Evolutionary conservation across 2,329 filamentous ascomycete genomes (phyloP).

Genomic region (Biscogniauxia marginata): DNA sequence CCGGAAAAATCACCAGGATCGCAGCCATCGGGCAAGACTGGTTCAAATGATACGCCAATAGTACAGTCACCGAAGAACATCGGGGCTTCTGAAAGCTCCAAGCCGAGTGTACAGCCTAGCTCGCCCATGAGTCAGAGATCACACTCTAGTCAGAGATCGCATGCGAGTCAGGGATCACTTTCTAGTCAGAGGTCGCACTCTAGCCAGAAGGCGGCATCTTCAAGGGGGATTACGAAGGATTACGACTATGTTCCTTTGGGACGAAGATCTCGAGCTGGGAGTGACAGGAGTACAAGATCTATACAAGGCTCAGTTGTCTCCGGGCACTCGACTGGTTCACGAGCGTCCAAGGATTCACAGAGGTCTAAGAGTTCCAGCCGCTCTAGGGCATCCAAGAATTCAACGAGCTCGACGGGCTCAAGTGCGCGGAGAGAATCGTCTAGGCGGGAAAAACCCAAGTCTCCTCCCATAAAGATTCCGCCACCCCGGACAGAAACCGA

Average conservation of each 20-base stretch:
- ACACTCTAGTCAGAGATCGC: not conserved
- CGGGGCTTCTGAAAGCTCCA: not conserved
- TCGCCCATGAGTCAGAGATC: conserved; percentile 1
- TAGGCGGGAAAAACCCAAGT: not conserved
- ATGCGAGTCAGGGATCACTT: not conserved
- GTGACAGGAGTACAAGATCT: conserved; percentile 4
- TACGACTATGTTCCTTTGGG: not conserved
- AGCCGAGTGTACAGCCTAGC: not conserved
- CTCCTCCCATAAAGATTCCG: conserved; percentile 5
- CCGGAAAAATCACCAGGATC: not conserved
- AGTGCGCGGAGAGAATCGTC: not conserved
- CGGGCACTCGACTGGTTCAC: too few relatives aligned
- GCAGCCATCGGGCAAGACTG: not conserved
- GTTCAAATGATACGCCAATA: not conserved
- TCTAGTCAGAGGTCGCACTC: not conserved
- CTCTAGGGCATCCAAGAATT: not conserved
- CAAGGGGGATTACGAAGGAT: not conserved
- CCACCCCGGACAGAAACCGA: not conserved
- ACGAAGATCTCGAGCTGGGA: not conserved
- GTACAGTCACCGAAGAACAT: not conserved
- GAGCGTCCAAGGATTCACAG: not conserved
- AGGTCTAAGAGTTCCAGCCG: not conserved
- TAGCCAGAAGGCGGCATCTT: not conserved
- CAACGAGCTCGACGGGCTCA: not conserved
- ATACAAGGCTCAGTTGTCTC: not conserved